phyloP scores from a whole-genome alignment of 2,329 filamentous ascomycete species.

The Helminthosporium solani region DNA sequence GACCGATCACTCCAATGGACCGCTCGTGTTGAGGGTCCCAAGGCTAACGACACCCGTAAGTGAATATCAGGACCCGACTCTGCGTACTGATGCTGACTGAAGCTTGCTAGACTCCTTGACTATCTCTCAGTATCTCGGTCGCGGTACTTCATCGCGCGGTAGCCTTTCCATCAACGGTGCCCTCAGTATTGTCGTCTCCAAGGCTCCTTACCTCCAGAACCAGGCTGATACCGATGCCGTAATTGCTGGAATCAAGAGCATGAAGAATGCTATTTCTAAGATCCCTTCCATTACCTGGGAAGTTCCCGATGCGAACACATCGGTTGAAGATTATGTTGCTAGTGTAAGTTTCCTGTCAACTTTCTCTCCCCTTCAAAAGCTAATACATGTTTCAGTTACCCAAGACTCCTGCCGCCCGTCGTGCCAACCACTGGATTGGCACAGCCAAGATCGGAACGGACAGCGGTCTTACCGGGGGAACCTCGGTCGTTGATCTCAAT shows the following conservation, averaged over 20 bases:
- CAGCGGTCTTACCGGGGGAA: slow-evolving; percentile 45
- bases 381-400: slow-evolving; percentile 25
- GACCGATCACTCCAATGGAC: slow-evolving; percentile 67
- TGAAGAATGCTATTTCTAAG: slow-evolving; percentile 56
- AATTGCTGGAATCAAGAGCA: slow-evolving; percentile 62
- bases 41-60: slow-evolving; percentile 43
- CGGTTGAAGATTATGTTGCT: slow-evolving; percentile 59
- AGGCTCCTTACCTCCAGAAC: slow-evolving; percentile 60
- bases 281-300: slow-evolving; percentile 59
- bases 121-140: slow-evolving; percentile 60
- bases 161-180: slow-evolving; percentile 60
- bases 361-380: slow-evolving; percentile 6
- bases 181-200: slow-evolving; percentile 60
- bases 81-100: not conserved
- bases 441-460: slow-evolving; percentile 57
- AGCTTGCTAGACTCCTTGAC: slow-evolving; percentile 40
- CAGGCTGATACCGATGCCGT: slow-evolving; percentile 63
- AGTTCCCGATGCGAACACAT: slow-evolving; percentile 52
- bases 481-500: slow-evolving; percentile 52
- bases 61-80: not conserved
- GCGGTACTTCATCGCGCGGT: slow-evolving; percentile 63
- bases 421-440: slow-evolving; percentile 53
- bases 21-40: slow-evolving; percentile 61
- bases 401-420: slow-evolving; percentile 41
- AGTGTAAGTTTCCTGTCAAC: slow-evolving; percentile 18